Evolutionary conservation across 345 rosid species (phyloP), one percentile per base, ranked within the genome.

Genomic region (Pistacia integerrima): DNA sequence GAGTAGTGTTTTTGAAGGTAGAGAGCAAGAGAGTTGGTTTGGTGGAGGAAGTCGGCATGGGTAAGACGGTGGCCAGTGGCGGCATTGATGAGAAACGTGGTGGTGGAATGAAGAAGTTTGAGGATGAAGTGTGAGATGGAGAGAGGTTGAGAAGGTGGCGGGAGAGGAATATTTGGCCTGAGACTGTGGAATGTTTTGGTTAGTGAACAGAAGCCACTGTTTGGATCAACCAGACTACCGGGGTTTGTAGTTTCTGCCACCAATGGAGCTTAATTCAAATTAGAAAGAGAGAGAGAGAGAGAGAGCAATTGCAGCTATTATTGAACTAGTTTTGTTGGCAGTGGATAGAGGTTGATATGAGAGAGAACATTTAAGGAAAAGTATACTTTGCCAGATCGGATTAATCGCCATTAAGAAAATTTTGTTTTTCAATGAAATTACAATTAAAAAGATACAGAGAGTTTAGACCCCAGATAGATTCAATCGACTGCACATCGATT

Each of bases 111-210:
- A 75, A 94, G 86, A 78, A 89, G 89, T 22, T 93, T 89, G 66
- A 85, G 52, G 18, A 77, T 67, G 75, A 55, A 89, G 17, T 88
- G 81, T 33, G 91, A 5, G 70, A 81, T 4, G 73, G 98, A 90
- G 78, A 89, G 89, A 60, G 94, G 88, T 6, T 74, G 79, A 36
- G 84, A 41, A 0, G 76, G 41, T 0, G 91, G 89, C 10, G 94
- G 97, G 46, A 84, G 83, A 41, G 92, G 83, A 3, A 86, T 62
- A 35, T 46, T 5, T 0, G 93, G 87, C 46, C 98, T 79, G 6
- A 90, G 83, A 58, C 88, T 90, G 71, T 80, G 92, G 69, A 81
- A 94, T 7, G 76, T 81, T 76, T 78, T 79, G 25, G 97, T 86
- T 59, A 64, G 77, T 9, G 72, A 14, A 82, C 86, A 87, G 61